Evolutionary conservation across 225 moss, liverwort and hornwort species (phyloP).

Genomic region (Pseudoscleropodium purum): DNA sequence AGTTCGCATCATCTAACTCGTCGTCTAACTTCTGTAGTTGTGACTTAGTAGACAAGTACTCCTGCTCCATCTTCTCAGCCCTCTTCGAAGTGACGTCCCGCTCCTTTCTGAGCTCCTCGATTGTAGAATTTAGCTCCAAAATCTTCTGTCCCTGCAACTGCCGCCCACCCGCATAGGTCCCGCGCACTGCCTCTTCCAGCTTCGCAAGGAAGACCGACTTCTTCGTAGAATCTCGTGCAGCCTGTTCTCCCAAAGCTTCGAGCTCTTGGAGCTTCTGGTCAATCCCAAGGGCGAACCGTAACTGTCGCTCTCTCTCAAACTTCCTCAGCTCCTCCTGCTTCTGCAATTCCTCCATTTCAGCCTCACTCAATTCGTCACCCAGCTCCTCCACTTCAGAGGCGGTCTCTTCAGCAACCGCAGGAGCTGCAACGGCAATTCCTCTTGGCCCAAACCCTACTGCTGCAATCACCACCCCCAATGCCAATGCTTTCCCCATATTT

Average conservation of each 20-base stretch:
- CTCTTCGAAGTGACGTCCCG: constrained; percentile 1
- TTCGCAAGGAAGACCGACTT: constrained; percentile 12
- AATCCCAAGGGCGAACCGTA: constrained; percentile 21
- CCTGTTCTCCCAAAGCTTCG: constrained; percentile 26
- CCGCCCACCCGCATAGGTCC: constrained; percentile 17
- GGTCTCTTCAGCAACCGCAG: constrained; percentile 22
- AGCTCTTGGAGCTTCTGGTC: constrained; percentile 38
- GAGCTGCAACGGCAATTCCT: constrained; percentile 49
- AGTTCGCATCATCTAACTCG: neutral
- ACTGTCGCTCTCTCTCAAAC: constrained; percentile 29
- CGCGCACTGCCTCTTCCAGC: constrained; percentile 37
- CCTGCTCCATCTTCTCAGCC: constrained; percentile 25
- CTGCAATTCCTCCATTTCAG: constrained; percentile 29
- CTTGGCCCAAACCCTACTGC: constrained; percentile 45
- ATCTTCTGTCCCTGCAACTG: constrained; percentile 28
- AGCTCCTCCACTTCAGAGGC: constrained; percentile 5
- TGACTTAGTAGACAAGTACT: constrained; percentile 18
- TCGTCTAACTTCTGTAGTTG: constrained; percentile 35
- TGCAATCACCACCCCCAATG: constrained; percentile 46
- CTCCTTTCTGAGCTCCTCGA: constrained; percentile 40
- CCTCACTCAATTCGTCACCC: constrained; percentile 20
- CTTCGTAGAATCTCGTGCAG: constrained; percentile 19
- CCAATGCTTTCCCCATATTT: constrained; percentile 48
- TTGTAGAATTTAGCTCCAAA: constrained; percentile 31
- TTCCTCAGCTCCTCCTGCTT: constrained; percentile 23